phyloP scores from a whole-genome alignment of 2,329 filamentous ascomycete species.

The Neonectria punicea region DNA sequence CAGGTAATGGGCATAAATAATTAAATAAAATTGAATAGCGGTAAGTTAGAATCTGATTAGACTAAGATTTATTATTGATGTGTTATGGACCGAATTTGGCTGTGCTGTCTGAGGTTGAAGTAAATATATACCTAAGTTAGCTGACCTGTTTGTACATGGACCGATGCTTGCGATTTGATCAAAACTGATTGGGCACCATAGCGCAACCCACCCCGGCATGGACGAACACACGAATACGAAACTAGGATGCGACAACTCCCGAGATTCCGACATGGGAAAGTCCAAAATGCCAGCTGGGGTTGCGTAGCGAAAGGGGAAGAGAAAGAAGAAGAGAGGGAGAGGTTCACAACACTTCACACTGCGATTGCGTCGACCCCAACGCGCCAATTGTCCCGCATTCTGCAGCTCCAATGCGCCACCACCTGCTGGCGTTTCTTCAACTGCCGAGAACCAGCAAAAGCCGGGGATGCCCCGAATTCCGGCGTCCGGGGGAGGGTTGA shows the following conservation, averaged over 20 bases:
- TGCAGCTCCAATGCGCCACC: neutral
- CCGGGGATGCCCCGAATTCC: constrained; percentile 14
- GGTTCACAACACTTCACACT: neutral
- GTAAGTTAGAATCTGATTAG: too few relatives aligned
- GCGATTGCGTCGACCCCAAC: constrained; percentile 10
- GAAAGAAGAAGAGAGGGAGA: neutral
- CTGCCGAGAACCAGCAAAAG: neutral
- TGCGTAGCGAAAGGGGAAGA: neutral
- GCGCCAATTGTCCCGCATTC: neutral
- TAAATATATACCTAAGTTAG: neutral
- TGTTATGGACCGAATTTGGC: neutral
- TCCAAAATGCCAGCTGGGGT: neutral
- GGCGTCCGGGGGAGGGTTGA: neutral
- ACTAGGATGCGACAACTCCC: constrained; percentile 6
- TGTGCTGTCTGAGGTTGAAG: neutral
- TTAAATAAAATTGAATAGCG: too few relatives aligned
- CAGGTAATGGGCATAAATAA: too few relatives aligned
- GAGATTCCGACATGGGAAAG: constrained; percentile 2
- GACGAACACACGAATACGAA: constrained; percentile 17
- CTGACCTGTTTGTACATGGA: neutral
- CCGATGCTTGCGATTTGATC: constrained; percentile 13
- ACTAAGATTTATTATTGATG: neutral
- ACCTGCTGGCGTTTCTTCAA: neutral
- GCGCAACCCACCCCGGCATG: neutral
- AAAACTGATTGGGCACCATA: constrained; percentile 7